Evolutionary conservation across 257 asterid genomes (phyloP), one percentile per base, ranked within the genome.

Genomic region (Euphrasia confusa): DNA sequence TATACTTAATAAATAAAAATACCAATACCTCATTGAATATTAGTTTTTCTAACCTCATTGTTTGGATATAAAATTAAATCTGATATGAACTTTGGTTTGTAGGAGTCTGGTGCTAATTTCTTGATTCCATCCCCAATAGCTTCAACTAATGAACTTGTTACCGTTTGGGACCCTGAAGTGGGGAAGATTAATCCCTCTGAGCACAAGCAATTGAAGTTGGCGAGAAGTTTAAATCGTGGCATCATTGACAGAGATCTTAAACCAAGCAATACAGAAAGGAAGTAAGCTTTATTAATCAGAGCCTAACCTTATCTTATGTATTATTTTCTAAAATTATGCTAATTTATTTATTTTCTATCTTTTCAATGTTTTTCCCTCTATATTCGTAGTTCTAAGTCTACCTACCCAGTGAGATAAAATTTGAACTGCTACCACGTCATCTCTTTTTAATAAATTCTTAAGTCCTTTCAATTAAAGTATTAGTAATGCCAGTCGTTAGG

Each of bases 101-200:
- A 92, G 98, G 99, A 86, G 64, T 89, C 97, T 44, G 97, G 99
- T 66, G 96, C 99, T 72, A 89, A 92, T 78, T 86, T 92, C 79
- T 75, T 89, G 72, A 78, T 92, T 61, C 95, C 97, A 17, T 84
- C 93, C 67, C 96, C 96, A 58, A 86, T 91, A 72, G 91, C 95
- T 69, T 89, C 97, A 65, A 86, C 94, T 56, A 91, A 91, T 64
- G 98, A 91, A 74, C 83, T 91, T 68, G 98, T 91, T 66, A 86
- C 87, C 5, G 95, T 91, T 48, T 91, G 96, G 86, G 98, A 91
- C 67, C 98, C 96, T 21, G 98, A 92, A 78, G 84, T 92, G 42
- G 98, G 98, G 67, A 92, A 88, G 69, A 80, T 81, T 24, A 92
- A 92, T 82, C 98, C 97, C 65, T 86, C 97, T n/a, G 98, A 92